Base-by-base conservation (phyloP, 177 flowering plant species). In the Vitis hybrid region DNA sequence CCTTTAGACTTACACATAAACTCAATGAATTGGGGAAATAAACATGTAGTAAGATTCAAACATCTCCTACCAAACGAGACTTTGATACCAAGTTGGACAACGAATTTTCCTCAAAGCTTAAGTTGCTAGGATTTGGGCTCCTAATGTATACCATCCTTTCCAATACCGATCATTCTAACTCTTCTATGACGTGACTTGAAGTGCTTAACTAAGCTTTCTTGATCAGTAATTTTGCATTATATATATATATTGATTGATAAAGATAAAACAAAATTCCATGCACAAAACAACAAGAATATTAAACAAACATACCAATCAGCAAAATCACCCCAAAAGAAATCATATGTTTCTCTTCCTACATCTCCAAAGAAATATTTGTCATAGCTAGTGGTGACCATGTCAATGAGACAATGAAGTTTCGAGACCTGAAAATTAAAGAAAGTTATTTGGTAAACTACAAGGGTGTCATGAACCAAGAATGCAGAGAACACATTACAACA, bases 301-400 rank as follows among this genome's bases (percentile, higher is more conserved):
- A 13, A 30, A n/a, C 18, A 68, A 63, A 63, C 73, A 65, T 85
- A 94, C 98, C 98, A 94, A 73, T 94, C 98, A 57, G 98, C 97
- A 84, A 90, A 94, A 72, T 94, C 98, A 61, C 90, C 88, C 98
- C 98, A 92, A 77, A 94, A 92, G 84, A 92, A 94, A 77, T 92
- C 92, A 77, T 94, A 94, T 70, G 73, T 81, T 70, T 88, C 95
- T 76, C 97, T 84, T 63, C 87, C 98, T 72, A 89, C 86, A 71
- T 94, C 98, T 71, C 93, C 93, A 84, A 94, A 94, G 86, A 85
- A 94, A 77, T 74, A 88, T 71, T 88, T 92, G 52, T 94, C 97
- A 80, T 94, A 94, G 80, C 97, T 91, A 66, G 80, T 65, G 46
- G 95, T 91, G 68, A 89, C 97, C 24, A 52, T 58, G 68, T 94